Base-by-base conservation (phyloP, 2,329 filamentous ascomycete species). In the Raffaelea arxii region DNA sequence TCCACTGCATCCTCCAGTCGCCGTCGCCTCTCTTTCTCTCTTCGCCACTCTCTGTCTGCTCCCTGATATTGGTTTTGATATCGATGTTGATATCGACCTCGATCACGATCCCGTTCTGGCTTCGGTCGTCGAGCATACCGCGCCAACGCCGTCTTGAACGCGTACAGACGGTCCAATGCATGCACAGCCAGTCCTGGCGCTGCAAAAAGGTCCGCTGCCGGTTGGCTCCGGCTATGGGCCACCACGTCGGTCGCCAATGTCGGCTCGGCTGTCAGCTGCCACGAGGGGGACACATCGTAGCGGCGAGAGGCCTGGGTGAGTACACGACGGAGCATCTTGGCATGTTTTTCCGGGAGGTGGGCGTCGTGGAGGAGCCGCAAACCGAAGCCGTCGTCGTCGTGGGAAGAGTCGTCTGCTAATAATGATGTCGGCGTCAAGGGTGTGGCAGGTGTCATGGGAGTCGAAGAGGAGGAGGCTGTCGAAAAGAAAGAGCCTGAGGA, bases 1-100 rank as follows among this genome's bases (percentile, higher is more conserved):
- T 82, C 77, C 41, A 83, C 75, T 24, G 79, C 77, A 41, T 78
- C 71, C 53, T 80, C 76, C 9, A 82, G 67, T 11, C 71, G 67
- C n/a, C n/a, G n/a, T n/a, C n/a, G n/a, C n/a, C n/a, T n/a, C n/a
- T n/a, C n/a, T n/a, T n/a, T n/a, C n/a, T n/a, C n/a, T n/a, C n/a
- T n/a, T n/a, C n/a, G n/a, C n/a, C n/a, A n/a, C n/a, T n/a, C n/a
- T n/a, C n/a, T n/a, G n/a, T n/a, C n/a, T n/a, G n/a, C n/a, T n/a
- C n/a, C n/a, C n/a, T n/a, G n/a, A n/a, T n/a, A n/a, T n/a, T n/a
- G n/a, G n/a, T n/a, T n/a, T n/a, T n/a, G n/a, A n/a, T n/a, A n/a
- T n/a, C n/a, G n/a, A n/a, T n/a, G n/a, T n/a, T n/a, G n/a, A n/a
- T n/a, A n/a, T n/a, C n/a, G n/a, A n/a, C n/a, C n/a, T n/a, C n/a